Evolutionary conservation across 2,329 filamentous ascomycete species (phyloP), one percentile per base, ranked within the genome.

Genomic region (Colletotrichum melonis): DNA sequence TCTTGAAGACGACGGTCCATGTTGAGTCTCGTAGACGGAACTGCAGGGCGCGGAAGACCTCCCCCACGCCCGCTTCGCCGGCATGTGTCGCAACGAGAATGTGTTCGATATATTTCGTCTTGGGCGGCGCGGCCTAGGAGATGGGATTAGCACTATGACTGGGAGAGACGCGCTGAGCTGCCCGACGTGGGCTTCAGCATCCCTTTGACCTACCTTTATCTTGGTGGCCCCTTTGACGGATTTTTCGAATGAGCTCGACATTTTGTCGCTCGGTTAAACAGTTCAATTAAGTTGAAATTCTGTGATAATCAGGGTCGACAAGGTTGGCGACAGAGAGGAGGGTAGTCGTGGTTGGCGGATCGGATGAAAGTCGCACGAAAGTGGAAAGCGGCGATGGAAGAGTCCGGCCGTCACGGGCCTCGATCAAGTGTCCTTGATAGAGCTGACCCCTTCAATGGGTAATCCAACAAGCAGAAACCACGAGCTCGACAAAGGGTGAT

Each of bases 1-100:
- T 93, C 87, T 99, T 99, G 92, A 98, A 98, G 76, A 98, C 96
- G 71, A 98, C 95, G n/a, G 97, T 99, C 97, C 97, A 99, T 88
- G 97, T 98, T 77, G 96, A 96, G 82, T 99, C 97, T 81, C 95
- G 93, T 77, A 99, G 85, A 65, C 97, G 92, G 81, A 95, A 91
- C 81, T 97, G 95, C 67, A 99, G 87, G 55, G 95, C 94, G 74
- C 97, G 92, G 83, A 99, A 98, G 80, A 99, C 94, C 85, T 99
- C 97, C 73, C 93, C 96, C 73, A 99, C 95, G 77, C 96, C 97
- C 67, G 94, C 94, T 84, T 99, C 97, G 78, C 95, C 97, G 26
- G 95, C 93, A 84, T 98, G 95, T 49, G 97, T 99, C 75, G 97
- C 96, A 77, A 98, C 90, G 70, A 99, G 90, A 81, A 99, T 98